A percentile compares a stretch with the other conserved stretches of the same genome.
These are phyloP conservation scores for Haplosporangium gracile DNA, from an alignment of 192 early-diverging fungal genomes.

Conservation along the genomic window DNA sequence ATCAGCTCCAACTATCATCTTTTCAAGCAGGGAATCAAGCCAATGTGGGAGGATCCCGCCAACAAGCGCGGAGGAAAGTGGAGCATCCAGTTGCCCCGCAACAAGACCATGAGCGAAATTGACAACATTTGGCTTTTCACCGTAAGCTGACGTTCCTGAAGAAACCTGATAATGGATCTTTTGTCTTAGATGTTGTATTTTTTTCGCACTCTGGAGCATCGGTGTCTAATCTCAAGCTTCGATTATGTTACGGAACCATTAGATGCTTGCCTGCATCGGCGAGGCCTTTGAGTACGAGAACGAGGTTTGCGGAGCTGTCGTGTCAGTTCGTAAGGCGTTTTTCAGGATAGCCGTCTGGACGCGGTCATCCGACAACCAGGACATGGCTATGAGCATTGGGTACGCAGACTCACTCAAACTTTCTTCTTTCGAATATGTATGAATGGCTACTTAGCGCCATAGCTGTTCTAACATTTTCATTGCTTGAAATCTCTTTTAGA, in stretches of 20 bases:
- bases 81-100: conserved; percentile 80
- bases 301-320: conserved; percentile 93
- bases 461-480: not conserved
- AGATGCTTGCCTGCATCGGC: conserved; percentile 92
- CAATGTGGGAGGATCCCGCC: conserved; percentile 94
- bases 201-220: not conserved
- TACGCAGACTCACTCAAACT: conserved; percentile 35
- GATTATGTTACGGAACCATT: conserved; percentile 12
- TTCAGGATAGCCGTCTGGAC: conserved; percentile 94
- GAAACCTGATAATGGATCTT: not conserved
- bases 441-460: not conserved
- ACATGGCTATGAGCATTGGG: conserved; percentile 66
- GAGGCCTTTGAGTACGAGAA: conserved; percentile 84
- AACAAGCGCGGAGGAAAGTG: conserved; percentile 96
- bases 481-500: not conserved
- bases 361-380: conserved; percentile 67
- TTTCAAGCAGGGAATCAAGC: conserved; percentile 93
- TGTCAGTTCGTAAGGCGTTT: conserved; percentile 87
- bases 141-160: conserved; percentile 51
- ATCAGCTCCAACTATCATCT: conserved; percentile 93
- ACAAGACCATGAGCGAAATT: conserved; percentile 79
- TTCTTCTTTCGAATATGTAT: not conserved
- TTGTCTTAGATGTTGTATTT: not conserved
- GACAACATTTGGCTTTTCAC: conserved; percentile 91
- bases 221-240: not conserved